phyloP scores from a whole-genome alignment of 352 stramenopile species.

The Phytopythium cucurbitacearum region DNA sequence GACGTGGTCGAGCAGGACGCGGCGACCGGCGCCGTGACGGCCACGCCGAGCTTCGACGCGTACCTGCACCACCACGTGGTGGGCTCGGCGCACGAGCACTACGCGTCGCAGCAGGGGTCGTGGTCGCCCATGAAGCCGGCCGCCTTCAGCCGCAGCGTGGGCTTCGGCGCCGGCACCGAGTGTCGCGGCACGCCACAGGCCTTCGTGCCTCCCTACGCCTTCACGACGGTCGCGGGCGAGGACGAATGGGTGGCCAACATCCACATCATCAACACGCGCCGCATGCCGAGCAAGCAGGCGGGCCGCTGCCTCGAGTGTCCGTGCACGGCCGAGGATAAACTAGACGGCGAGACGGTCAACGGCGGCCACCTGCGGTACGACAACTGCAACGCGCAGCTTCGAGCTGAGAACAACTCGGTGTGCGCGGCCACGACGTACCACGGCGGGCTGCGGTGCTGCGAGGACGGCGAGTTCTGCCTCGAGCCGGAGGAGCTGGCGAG shows the following conservation, averaged over 20 bases:
- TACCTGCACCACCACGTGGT: conserved; percentile 86
- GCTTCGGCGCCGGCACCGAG: conserved; percentile 77
- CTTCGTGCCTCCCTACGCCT: conserved; percentile 77
- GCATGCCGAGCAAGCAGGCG: conserved; percentile 32
- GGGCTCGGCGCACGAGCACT: conserved; percentile 61
- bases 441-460: conserved; percentile 70
- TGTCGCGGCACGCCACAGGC: conserved; percentile 73
- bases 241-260: conserved; percentile 82
- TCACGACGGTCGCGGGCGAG: conserved; percentile 71
- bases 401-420: conserved; percentile 65
- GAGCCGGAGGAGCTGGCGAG: conserved; percentile 43
- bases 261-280: conserved; percentile 80
- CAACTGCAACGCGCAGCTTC: conserved; percentile 63
- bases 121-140: conserved; percentile 72
- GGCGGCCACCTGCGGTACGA: conserved; percentile 29
- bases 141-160: conserved; percentile 69
- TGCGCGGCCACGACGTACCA: conserved; percentile 58
- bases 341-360: conserved; percentile 50
- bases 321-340: conserved; percentile 62
- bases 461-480: conserved; percentile 66
- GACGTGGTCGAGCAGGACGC: conserved; percentile 68
- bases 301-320: conserved; percentile 75
- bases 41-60: conserved; percentile 61
- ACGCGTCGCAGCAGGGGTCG: conserved; percentile 39
- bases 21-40: conserved; percentile 38